phyloP scores from a whole-genome alignment of 2,329 filamentous ascomycete genomes.

The Trichothecium roseum region DNA sequence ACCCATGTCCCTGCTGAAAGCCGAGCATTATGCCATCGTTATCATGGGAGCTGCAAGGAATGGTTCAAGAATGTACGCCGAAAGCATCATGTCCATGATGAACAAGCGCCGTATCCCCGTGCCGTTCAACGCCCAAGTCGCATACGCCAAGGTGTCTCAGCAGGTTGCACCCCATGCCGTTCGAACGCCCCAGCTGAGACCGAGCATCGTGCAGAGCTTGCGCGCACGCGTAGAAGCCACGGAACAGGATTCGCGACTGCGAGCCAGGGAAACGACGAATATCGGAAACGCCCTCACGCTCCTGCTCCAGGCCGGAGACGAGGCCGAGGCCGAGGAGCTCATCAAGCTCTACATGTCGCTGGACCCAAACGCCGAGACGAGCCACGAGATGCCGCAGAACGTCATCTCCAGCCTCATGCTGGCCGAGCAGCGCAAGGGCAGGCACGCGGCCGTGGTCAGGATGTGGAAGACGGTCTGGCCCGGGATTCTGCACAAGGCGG shows the following conservation, averaged over 20 bases:
- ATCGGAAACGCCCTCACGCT: conserved; percentile 22
- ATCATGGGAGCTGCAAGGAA: conserved; percentile 40
- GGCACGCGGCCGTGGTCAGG: no score
- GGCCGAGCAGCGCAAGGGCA: conserved; percentile 7
- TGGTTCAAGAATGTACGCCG: conserved; percentile 30
- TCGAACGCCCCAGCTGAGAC: conserved; percentile 13
- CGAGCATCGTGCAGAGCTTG: conserved; percentile 18
- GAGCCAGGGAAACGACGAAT: conserved; percentile 15
- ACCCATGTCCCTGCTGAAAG: conserved; percentile 31
- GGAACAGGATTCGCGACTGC: conserved; percentile 7
- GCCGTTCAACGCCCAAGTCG: conserved; percentile 31
- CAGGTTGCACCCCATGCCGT: conserved; percentile 4
- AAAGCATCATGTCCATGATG: conserved; percentile 32
- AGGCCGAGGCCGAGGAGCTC: no score
- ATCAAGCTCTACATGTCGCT: no score
- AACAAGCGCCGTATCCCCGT: conserved; percentile 27
- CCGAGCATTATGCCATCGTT: conserved; percentile 41
- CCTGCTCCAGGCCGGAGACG: conserved; percentile 32
- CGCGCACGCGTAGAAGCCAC: conserved; percentile 9
- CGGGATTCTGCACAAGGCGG: conserved; percentile 27
- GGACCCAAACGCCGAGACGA: no score
- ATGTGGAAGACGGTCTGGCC: conserved; percentile 7
- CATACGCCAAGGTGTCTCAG: conserved; percentile 8
- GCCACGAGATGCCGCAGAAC: conserved; percentile 18
- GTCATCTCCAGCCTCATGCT: conserved; percentile 32